A percentile compares a stretch with the other conserved stretches of the same genome.
These are phyloP conservation scores for Pinus albicaulis DNA, from an alignment of 75 land plant genomes.

Conservation along the genomic window DNA sequence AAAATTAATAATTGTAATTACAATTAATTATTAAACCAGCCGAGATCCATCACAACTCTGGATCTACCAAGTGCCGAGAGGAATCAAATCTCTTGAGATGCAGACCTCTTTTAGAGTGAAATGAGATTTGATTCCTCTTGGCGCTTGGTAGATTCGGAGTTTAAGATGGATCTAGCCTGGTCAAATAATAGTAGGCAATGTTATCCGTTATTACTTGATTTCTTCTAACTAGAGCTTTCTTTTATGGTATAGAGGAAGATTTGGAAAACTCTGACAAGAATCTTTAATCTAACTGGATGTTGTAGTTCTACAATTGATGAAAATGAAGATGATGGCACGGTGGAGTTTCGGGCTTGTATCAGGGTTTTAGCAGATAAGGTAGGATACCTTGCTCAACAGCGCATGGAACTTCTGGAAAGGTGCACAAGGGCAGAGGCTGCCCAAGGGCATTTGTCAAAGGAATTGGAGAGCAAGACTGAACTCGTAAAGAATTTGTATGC, in stretches of 20 bases:
- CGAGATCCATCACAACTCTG: too few relatives aligned
- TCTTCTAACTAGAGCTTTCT: neutral
- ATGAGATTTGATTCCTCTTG: too few relatives aligned
- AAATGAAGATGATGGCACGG: conserved; percentile 64
- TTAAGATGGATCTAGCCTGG: too few relatives aligned
- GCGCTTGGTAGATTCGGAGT: too few relatives aligned
- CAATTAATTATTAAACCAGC: too few relatives aligned
- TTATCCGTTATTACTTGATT: too few relatives aligned
- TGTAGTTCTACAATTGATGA: conserved; percentile 30
- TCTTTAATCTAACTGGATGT: conserved; percentile 7
- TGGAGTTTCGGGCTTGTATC: conserved; percentile 71
- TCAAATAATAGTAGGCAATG: too few relatives aligned
- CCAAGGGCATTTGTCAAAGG: conserved; percentile 54
- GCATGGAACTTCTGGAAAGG: conserved; percentile 69
- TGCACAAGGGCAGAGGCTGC: conserved; percentile 59
- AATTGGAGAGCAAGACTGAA: conserved; percentile 79
- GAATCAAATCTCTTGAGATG: too few relatives aligned
- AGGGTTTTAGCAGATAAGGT: conserved; percentile 82
- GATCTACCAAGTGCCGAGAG: too few relatives aligned
- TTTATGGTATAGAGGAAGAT: neutral
- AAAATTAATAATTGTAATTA: too few relatives aligned
- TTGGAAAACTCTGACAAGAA: conserved; percentile 1
- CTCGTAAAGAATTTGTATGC: conserved; percentile 68
- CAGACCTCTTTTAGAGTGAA: too few relatives aligned
- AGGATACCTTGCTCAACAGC: conserved; percentile 53